phyloP scores from a whole-genome alignment of 768 basidiomycete genomes.

The Rubroboletus pulcherrimus region DNA sequence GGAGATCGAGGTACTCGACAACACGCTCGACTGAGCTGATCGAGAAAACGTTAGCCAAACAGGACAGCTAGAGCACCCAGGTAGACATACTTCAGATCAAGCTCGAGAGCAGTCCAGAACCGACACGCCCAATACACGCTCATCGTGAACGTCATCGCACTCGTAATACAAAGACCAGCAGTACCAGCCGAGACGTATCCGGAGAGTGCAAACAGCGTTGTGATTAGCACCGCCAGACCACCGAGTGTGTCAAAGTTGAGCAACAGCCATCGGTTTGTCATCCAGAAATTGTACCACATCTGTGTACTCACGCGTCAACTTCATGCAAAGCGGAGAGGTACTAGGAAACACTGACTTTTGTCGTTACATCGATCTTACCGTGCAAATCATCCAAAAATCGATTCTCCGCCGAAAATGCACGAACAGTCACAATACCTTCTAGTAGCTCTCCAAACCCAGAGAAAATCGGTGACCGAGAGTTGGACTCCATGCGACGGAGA shows the following conservation, averaged over 20 bases:
- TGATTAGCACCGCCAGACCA: conserved; percentile 66
- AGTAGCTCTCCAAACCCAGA: conserved; percentile 79
- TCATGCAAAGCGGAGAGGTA: background rate
- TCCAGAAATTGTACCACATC: conserved; percentile 90
- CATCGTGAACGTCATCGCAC: conserved; percentile 59
- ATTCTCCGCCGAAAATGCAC: conserved; percentile 82
- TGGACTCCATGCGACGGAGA: conserved; percentile 87
- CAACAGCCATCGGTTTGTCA: conserved; percentile 84
- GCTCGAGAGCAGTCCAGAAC: conserved; percentile 55
- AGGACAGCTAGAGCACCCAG: background rate
- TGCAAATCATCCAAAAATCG: conserved; percentile 76
- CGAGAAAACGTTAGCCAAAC: conserved; percentile 3
- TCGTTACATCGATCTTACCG: conserved; percentile 71
- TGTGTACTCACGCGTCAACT: background rate
- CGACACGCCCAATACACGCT: conserved; percentile 50
- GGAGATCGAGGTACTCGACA: conserved; percentile 85
- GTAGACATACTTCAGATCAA: conserved; percentile 65
- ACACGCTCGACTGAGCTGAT: conserved; percentile 83
- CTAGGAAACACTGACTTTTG: conserved; percentile 44
- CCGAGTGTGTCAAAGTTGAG: conserved; percentile 81
- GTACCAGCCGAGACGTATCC: conserved; percentile 56
- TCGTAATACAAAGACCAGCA: conserved; percentile 74
- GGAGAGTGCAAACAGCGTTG: conserved; percentile 72
- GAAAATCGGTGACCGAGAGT: conserved; percentile 79
- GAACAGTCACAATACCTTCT: conserved; percentile 88